Conservation (phyloP, 176 grass and related monocot species). For the Typha latifolia region DNA sequence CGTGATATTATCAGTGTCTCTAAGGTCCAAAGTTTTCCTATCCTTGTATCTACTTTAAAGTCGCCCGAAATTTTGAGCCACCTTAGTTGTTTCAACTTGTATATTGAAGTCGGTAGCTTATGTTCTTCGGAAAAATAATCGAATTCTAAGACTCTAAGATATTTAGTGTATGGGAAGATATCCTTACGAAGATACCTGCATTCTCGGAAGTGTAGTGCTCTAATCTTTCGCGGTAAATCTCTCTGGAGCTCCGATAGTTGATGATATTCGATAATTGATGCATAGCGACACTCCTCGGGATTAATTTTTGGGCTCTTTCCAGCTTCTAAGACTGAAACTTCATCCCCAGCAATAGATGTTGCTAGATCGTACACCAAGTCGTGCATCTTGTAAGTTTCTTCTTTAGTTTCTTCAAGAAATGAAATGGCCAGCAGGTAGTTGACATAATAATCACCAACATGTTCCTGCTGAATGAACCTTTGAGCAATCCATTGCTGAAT, state of each 20-base stretch:
- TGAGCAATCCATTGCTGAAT: conserved; percentile 48
- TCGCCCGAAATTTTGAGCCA: conserved; percentile 35
- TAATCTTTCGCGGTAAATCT: conserved; percentile 36
- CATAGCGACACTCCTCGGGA: conserved; percentile 38
- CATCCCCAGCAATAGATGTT: conserved; percentile 51
- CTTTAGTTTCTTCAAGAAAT: not conserved
- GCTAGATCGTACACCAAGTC: conserved; percentile 49
- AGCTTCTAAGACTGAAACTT: conserved; percentile 42
- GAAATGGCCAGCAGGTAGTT: no score
- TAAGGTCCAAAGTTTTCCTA: conserved; percentile 15
- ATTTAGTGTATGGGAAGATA: conserved; percentile 35
- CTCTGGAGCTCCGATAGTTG: conserved; percentile 30
- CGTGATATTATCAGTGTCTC: conserved; percentile 14
- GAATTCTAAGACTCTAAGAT: conserved; percentile 41
- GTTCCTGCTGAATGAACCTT: not conserved
- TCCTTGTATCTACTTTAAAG: conserved; percentile 10
- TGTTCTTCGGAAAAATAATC: no score
- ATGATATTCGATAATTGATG: conserved; percentile 20
- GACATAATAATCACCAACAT: no score
- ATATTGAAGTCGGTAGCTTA: conserved; percentile 32
- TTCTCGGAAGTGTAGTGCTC: conserved; percentile 30
- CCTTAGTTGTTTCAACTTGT: conserved; percentile 34
- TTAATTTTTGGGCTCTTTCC: conserved; percentile 11
- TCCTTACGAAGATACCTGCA: conserved; percentile 4
- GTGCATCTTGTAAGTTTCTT: conserved; percentile 29